phyloP scores from a whole-genome alignment of 192 early-diverging fungal genomes.

The Coemansia sp. region DNA sequence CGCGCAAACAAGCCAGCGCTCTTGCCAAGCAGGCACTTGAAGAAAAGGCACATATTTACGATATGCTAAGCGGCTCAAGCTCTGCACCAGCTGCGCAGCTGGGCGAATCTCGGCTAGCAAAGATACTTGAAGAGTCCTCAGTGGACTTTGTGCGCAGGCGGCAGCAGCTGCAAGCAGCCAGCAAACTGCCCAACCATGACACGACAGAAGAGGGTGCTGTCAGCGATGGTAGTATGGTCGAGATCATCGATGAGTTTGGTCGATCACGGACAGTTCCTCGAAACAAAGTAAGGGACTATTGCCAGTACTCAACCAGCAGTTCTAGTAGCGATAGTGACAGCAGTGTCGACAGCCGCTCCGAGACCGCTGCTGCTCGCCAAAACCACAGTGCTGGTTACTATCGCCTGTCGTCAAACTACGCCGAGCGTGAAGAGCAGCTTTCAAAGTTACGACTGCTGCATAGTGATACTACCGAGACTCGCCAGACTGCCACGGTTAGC shows the following conservation, averaged over 20 bases:
- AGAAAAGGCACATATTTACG: slow-evolving; percentile 44
- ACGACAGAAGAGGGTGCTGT: neutral
- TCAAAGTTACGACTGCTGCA: slow-evolving; percentile 17
- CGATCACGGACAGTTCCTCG: slow-evolving; percentile 32
- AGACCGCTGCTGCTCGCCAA: neutral
- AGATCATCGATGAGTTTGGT: slow-evolving; percentile 52
- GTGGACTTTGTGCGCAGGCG: slow-evolving; percentile 44
- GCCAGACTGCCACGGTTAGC: slow-evolving; percentile 15
- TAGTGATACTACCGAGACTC: slow-evolving; percentile 13
- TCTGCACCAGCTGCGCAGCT: slow-evolving; percentile 5
- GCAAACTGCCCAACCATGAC: neutral
- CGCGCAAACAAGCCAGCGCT: neutral
- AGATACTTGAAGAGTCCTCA: slow-evolving; percentile 43
- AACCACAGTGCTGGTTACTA: slow-evolving; percentile 28
- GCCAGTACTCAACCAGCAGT: neutral
- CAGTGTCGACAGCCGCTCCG: neutral
- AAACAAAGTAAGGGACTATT: slow-evolving; percentile 14
- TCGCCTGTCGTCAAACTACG: slow-evolving; percentile 14
- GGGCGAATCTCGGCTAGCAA: slow-evolving; percentile 20
- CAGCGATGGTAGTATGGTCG: slow-evolving; percentile 23
- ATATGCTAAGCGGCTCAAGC: slow-evolving; percentile 20
- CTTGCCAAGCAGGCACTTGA: slow-evolving; percentile 24
- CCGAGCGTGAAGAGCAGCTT: slow-evolving; percentile 32
- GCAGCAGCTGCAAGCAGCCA: slow-evolving; percentile 1
- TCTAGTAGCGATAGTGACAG: slow-evolving; percentile 1